Evolutionary conservation across 805 yeast species (phyloP), one percentile per base, ranked within the genome.

Genomic region (Sungouiozyma ichnusensis): DNA sequence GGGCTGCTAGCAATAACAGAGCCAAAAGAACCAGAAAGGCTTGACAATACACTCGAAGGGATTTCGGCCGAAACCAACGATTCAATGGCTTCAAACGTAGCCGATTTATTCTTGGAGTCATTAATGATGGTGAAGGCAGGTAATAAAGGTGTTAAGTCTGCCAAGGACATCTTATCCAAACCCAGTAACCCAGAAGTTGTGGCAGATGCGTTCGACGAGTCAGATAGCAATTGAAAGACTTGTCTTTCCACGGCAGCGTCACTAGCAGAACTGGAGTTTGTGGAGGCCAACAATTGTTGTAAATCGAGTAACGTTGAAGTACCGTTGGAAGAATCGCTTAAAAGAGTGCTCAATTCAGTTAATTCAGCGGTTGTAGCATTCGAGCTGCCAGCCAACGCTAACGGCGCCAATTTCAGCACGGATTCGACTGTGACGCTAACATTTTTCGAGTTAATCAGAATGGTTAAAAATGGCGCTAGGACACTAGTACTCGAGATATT

Each of bases 41-140:
- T 38, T 15, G 45, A 40, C 2, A 51, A 51, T 33, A 50, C 27
- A 16, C 43, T 6, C 4, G 47, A 27, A 20, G 60, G 48, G 20
- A 60, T 43, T 15, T 53, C 48, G 8, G 51, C 37, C 36, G 49
- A 47, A 50, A 53, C 46, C 33, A 58, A 41, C 13, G 48, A 41
- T 16, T 45, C 43, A 32, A 58, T 37, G 1, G 55, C 44, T 7
- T 37, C 44, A 24, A 56, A 45, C 18, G 62, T 52, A 8, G 45
- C 51, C n/a, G 55, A 43, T 15, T 45, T 42, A 40, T 57, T 53
- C 4, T 46, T 47, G 3, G 60, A 51, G 19, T 41, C 41, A 29
- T 41, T 37, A 41, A 58, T 47, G 18, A 58, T 39, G 11, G 45
- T 33, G 33, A 60, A 51, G 18, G 59, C 57, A 6, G 64, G 63